Base-by-base conservation (phyloP, 305 asterid species). In the Fraxinus paxiana region DNA sequence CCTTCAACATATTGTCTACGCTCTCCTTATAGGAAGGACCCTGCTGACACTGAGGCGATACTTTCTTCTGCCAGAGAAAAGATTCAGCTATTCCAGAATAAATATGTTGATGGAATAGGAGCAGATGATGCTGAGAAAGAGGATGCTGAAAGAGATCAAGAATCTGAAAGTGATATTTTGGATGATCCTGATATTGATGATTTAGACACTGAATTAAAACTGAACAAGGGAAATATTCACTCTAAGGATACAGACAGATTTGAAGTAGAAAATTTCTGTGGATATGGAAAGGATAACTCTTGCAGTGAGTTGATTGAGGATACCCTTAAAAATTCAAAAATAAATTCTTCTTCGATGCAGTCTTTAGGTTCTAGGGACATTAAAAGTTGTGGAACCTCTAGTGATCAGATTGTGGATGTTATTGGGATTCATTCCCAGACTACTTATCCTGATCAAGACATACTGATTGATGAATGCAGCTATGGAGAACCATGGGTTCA, bases 1-100 rank as follows among this genome's bases (percentile, higher is more conserved):
- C 99, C 98, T 77, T 95, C 98, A 26, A 95, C 99, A 33, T 95
- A 95, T 80, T 92, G 98, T 63, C 93, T 95, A 54, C 93, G 95
- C 72, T 83, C 93, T 22, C 96, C 98, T 77, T 91, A 88, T 63
- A 88, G 99, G 75, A 95, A 95, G 87, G 93, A 94, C 80, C 91
- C 99, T 80, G 84, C 88, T 59, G 92, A 94, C 77, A 90, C 93
- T 18, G 98, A 90, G 79, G 76, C 86, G 35, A 82, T 94, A 77
- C 88, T 95, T 73, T 77, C 93, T 63, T 88, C 84, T 9, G 99
- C 99, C 75, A 90, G 91, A 84, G 97, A 91, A 81, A 92, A 87
- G 86, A 85, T 94, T 59, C 91, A 88, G 79, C 73, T 88, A 12
- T 91, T 80, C 87, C 91, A 87, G 73, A 91, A 87, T 85, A 96